Conservation (phyloP, 148 eudicot species). For the Silene conica region DNA sequence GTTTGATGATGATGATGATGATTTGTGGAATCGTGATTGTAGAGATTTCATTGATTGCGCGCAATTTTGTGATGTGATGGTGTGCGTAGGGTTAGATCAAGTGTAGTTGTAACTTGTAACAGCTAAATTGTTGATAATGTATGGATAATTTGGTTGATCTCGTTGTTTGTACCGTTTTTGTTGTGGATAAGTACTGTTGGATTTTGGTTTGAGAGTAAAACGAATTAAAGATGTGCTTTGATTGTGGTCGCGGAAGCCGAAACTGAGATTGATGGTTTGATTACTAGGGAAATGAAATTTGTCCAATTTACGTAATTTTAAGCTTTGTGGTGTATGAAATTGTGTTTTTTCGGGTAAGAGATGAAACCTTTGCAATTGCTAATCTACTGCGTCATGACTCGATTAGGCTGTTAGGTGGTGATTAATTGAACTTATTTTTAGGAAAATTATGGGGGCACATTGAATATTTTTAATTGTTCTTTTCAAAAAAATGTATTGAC, state of each 20-base stretch:
- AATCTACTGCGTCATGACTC: no score
- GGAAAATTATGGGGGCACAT: no score
- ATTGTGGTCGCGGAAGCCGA: background rate
- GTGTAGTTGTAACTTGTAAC: background rate
- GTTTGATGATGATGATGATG: background rate
- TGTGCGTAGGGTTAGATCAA: background rate
- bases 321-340: background rate
- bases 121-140: background rate
- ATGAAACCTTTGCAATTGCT: background rate
- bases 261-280: background rate
- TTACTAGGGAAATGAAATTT: no score
- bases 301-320: background rate
- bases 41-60: background rate
- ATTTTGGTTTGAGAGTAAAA: background rate
- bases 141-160: background rate
- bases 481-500: no score
- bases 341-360: background rate
- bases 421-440: background rate
- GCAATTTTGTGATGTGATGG: background rate
- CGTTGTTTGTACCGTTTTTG: background rate
- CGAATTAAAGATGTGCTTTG: background rate
- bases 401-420: no score
- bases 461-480: no score
- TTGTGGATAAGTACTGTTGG: background rate
- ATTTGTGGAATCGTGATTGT: background rate